Conservation (phyloP, 2,329 filamentous ascomycete species). For the Tolypocladium cylindrosporum region DNA sequence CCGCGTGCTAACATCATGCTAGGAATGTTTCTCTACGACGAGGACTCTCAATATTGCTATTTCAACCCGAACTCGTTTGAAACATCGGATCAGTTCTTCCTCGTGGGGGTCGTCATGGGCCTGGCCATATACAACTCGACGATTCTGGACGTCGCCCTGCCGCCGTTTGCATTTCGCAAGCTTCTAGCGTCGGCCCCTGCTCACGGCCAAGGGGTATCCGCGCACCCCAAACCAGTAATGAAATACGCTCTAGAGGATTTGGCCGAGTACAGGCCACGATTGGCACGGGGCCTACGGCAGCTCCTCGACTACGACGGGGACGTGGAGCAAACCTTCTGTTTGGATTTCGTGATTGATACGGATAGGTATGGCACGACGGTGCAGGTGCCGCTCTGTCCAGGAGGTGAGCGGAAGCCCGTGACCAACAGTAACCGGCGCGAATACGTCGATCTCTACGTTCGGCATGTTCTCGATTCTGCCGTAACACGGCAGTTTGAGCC, state of each 20-base stretch:
- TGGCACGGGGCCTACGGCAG: slow-evolving; percentile 66
- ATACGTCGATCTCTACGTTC: slow-evolving; percentile 78
- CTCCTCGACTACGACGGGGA: slow-evolving; percentile 77
- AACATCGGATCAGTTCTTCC: slow-evolving; percentile 82
- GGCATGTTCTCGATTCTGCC: slow-evolving; percentile 67
- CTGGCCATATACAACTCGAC: slow-evolving; percentile 93
- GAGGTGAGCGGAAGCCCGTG: slow-evolving; percentile 64
- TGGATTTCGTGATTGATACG: slow-evolving; percentile 69
- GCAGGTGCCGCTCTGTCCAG: slow-evolving; percentile 60
- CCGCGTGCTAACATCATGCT: slow-evolving; percentile 5
- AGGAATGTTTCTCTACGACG: slow-evolving; percentile 90
- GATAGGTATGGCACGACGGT: slow-evolving; percentile 65
- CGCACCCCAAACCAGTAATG: slow-evolving; percentile 51
- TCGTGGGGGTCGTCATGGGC: slow-evolving; percentile 79
- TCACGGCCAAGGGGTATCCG: slow-evolving; percentile 40
- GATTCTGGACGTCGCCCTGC: slow-evolving; percentile 79
- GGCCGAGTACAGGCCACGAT: slow-evolving; percentile 66
- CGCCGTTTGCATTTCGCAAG: slow-evolving; percentile 83
- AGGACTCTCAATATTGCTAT: slow-evolving; percentile 84
- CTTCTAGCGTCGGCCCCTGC: slow-evolving; percentile 68
- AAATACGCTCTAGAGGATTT: slow-evolving; percentile 73
- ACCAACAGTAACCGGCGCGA: slow-evolving; percentile 78
- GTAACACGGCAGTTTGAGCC: slow-evolving; percentile 81
- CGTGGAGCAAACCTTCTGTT: slow-evolving; percentile 68
- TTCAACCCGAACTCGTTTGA: slow-evolving; percentile 89